Percentiles rank a stretch among this genome's conserved stretches.
phyloP scores from a whole-genome alignment of 495 filamentous ascomycete species.

The Saxispiralis lemnorum region DNA sequence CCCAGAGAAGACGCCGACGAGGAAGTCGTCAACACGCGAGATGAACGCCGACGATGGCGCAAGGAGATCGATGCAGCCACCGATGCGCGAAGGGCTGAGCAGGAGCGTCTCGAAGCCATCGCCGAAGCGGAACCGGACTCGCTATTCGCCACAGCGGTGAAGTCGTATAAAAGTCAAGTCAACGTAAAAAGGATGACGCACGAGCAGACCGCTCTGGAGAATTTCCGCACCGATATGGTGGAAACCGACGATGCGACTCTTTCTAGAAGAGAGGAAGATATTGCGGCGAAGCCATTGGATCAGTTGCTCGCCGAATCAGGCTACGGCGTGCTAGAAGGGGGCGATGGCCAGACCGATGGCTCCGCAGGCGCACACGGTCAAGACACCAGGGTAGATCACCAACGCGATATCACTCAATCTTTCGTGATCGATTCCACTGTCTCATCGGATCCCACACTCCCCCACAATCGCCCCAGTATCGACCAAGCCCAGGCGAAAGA shows the following conservation, averaged over 20 bases:
- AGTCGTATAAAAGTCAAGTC: neutral
- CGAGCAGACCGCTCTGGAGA: neutral
- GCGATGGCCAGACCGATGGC: neutral
- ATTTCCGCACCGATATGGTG: constrained; percentile 2
- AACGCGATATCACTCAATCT: too few species aligned
- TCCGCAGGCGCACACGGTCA: neutral
- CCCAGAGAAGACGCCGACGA: constrained; percentile 61
- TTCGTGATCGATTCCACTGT: too few species aligned
- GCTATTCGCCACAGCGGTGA: constrained; percentile 8
- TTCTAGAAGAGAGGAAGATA: constrained; percentile 3
- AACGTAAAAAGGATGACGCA: neutral
- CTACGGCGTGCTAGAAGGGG: constrained; percentile 5
- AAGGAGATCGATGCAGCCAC: constrained; percentile 13
- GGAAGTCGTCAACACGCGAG: constrained; percentile 44
- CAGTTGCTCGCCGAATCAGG: constrained; percentile 4
- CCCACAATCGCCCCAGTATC: constrained; percentile 9
- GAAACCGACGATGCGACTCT: constrained; percentile 11
- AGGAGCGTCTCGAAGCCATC: neutral
- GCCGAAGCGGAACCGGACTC: constrained; percentile 3
- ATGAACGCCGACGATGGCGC: constrained; percentile 40
- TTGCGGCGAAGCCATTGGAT: constrained; percentile 8
- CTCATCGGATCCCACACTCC: constrained; percentile 7
- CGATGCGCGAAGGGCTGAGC: constrained; percentile 4
- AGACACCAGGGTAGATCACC: neutral
- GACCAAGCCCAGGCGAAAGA: neutral